phyloP scores from a whole-genome alignment of 805 yeast genomes.

The Kodamaea laetipori region DNA sequence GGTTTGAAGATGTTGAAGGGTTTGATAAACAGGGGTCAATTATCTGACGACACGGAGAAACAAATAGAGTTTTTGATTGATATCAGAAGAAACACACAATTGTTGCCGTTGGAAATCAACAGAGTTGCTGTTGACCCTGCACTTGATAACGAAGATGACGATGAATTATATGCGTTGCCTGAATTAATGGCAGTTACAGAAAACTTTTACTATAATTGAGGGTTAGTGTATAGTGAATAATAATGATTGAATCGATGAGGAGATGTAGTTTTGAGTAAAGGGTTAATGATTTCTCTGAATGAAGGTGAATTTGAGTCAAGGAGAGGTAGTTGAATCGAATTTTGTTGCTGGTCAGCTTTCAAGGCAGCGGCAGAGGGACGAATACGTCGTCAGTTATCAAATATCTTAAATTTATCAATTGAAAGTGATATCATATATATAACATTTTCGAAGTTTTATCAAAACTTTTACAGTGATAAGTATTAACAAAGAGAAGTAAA shows the following conservation, averaged over 20 bases:
- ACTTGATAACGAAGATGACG: constrained; percentile 30
- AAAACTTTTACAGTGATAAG: too few relatives aligned
- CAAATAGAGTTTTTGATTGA: constrained; percentile 38
- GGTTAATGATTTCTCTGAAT: background rate
- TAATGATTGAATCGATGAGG: background rate
- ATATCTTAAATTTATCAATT: too few relatives aligned
- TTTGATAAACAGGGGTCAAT: constrained; percentile 30
- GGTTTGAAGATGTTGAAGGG: constrained; percentile 60
- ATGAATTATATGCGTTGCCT: constrained; percentile 28
- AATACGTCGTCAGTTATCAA: too few relatives aligned
- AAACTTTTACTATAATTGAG: constrained; percentile 25
- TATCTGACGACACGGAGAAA: constrained; percentile 39
- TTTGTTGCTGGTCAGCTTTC: too few relatives aligned
- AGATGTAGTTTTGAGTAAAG: background rate
- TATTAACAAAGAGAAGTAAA: too few relatives aligned
- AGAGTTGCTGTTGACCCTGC: constrained; percentile 21
- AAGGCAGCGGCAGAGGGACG: too few relatives aligned
- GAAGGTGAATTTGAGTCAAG: too few relatives aligned
- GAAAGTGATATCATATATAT: too few relatives aligned
- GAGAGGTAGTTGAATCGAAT: too few relatives aligned
- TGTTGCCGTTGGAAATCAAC: constrained; percentile 36
- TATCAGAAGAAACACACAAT: constrained; percentile 42
- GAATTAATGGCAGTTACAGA: constrained; percentile 28
- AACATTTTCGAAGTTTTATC: too few relatives aligned
- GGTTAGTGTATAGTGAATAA: constrained; percentile 1